Percentiles rank a stretch among this genome's conserved stretches.
Conservation (phyloP, 345 rosid species). For the Populus alba region DNA sequence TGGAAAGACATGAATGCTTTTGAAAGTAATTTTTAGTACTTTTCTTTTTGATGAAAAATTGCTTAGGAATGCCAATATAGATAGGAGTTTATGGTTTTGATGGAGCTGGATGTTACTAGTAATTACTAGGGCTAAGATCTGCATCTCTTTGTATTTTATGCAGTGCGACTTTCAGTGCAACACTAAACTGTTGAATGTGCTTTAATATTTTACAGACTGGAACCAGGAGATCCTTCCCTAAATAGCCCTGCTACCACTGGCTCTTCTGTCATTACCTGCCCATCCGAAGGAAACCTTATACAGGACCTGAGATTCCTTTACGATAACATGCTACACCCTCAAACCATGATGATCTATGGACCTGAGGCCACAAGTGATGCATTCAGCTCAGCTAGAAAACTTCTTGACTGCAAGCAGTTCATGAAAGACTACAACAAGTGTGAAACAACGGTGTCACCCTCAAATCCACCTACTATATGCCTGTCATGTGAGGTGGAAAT, state of each 20-base stretch:
- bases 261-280: slow-evolving; percentile 27
- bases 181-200: neutral
- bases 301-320: slow-evolving; percentile 49
- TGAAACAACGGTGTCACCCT: slow-evolving; percentile 14
- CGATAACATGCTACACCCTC: slow-evolving; percentile 43
- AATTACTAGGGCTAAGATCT: neutral
- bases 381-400: slow-evolving; percentile 43
- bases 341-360: slow-evolving; percentile 30
- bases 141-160: neutral
- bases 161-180: neutral
- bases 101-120: neutral
- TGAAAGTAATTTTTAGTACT: neutral
- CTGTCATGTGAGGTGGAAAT: slow-evolving; percentile 48
- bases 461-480: slow-evolving; percentile 20
- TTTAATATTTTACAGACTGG: slow-evolving; percentile 46
- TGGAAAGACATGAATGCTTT: neutral
- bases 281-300: slow-evolving; percentile 45
- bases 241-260: slow-evolving; percentile 2
- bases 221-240: slow-evolving; percentile 34
- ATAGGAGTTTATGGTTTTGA: neutral
- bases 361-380: slow-evolving; percentile 26
- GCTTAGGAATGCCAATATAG: neutral
- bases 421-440: slow-evolving; percentile 43
- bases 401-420: slow-evolving; percentile 80
- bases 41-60: neutral